phyloP scores from a whole-genome alignment of 2,329 filamentous ascomycete genomes.

The Leptographium flavum region DNA sequence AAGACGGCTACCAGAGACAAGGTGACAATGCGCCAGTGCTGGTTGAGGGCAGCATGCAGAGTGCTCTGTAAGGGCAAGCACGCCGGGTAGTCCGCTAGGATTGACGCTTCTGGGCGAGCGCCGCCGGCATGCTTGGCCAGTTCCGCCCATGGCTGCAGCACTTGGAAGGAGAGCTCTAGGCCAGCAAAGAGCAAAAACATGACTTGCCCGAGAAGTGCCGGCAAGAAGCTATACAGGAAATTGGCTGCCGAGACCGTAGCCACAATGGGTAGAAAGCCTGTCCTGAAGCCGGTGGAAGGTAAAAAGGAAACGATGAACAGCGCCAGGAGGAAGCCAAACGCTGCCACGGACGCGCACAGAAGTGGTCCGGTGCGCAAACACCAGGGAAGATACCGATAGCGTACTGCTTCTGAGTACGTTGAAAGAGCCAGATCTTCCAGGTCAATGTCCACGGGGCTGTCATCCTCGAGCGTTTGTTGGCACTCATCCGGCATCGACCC shows the following conservation, averaged over 20 bases:
- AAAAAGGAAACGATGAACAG: conserved; percentile 70
- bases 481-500: conserved; percentile 1
- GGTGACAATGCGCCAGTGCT: conserved; percentile 51
- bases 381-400: conserved; percentile 62
- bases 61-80: conserved; percentile 48
- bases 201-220: conserved; percentile 50
- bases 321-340: conserved; percentile 48
- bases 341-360: conserved; percentile 48
- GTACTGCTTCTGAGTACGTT: conserved; percentile 34
- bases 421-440: conserved; percentile 21
- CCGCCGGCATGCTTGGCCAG: conserved; percentile 39
- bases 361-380: conserved; percentile 54
- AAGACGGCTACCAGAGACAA: conserved; percentile 44
- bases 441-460: conserved; percentile 13
- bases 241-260: conserved; percentile 40
- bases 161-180: conserved; percentile 50
- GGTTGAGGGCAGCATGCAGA: conserved; percentile 40
- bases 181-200: conserved; percentile 54
- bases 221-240: conserved; percentile 71
- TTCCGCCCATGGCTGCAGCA: conserved; percentile 56
- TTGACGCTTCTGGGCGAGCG: conserved; percentile 43
- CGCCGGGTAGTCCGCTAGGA: conserved; percentile 58
- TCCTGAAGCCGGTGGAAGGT: conserved; percentile 45
- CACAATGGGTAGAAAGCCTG: conserved; percentile 60
- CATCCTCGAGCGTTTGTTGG: conserved; percentile 8